A percentile compares a stretch with the other conserved stretches of the same genome.
These are phyloP conservation scores for Metroxylon sagu DNA, from an alignment of 176 grass and related monocot species.

Conservation along the genomic window DNA sequence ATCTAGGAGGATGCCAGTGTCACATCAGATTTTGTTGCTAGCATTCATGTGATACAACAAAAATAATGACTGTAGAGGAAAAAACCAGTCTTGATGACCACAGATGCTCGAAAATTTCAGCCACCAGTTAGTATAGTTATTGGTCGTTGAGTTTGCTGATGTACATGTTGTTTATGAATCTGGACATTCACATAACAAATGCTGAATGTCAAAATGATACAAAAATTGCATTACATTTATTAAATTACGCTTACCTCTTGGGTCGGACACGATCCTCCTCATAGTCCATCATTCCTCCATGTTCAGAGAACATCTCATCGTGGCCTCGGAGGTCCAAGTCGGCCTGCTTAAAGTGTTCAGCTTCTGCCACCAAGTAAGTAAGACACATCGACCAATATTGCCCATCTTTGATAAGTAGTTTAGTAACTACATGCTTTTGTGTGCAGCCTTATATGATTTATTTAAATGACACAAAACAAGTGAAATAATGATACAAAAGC, in stretches of 20 bases:
- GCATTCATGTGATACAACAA: too few relatives aligned
- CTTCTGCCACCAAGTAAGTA: slow-evolving; percentile 87
- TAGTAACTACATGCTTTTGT: slow-evolving; percentile 29
- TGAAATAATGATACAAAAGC: slow-evolving; percentile 10
- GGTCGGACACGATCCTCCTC: slow-evolving; percentile 94
- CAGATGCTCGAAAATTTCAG: too few relatives aligned
- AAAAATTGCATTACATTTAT: neutral
- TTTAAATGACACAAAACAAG: neutral
- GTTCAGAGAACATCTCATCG: slow-evolving; percentile 77
- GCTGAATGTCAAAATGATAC: neutral
- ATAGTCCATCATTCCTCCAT: slow-evolving; percentile 96
- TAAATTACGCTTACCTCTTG: slow-evolving; percentile 56
- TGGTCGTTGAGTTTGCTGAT: too few relatives aligned
- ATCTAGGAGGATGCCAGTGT: too few relatives aligned
- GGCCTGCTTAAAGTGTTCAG: slow-evolving; percentile 92
- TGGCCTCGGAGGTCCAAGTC: slow-evolving; percentile 72
- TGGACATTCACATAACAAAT: slow-evolving; percentile 7
- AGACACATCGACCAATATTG: slow-evolving; percentile 71
- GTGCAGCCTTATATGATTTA: neutral
- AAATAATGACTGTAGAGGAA: too few relatives aligned
- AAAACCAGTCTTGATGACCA: too few relatives aligned
- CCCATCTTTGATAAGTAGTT: slow-evolving; percentile 46
- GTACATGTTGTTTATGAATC: too few relatives aligned
- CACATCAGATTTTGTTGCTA: too few relatives aligned
- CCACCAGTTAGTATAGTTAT: too few relatives aligned